A percentile compares a stretch with the other conserved stretches of the same genome.
phyloP scores from a whole-genome alignment of 768 basidiomycete species.

The Boletales sp. region DNA sequence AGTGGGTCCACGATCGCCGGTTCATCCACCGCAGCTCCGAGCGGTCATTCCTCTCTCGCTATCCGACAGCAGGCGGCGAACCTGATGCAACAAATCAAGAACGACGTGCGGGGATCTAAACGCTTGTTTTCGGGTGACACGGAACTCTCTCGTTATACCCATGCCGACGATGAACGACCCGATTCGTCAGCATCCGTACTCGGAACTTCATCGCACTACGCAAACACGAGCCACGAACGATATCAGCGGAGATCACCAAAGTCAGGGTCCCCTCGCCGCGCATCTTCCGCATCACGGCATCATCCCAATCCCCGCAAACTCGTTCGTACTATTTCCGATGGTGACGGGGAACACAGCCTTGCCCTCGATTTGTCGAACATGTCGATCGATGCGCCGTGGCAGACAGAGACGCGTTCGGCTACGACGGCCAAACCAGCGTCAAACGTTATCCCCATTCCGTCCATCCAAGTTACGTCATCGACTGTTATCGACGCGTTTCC shows the following conservation, averaged over 20 bases:
- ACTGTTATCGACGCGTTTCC: constrained; percentile 24
- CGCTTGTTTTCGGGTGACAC: constrained; percentile 69
- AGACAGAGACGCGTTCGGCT: constrained; percentile 20
- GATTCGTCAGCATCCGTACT: constrained; percentile 11
- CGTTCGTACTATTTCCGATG: constrained; percentile 36
- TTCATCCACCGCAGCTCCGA: constrained; percentile 30
- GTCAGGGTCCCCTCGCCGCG: constrained; percentile 28
- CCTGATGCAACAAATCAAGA: constrained; percentile 84
- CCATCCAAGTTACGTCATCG: constrained; percentile 29
- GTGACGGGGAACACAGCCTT: constrained; percentile 39
- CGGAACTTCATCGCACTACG: constrained; percentile 21
- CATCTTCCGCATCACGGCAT: constrained; percentile 34
- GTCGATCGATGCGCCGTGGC: constrained; percentile 39
- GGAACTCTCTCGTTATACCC: constrained; percentile 43
- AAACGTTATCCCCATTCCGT: constrained; percentile 16
- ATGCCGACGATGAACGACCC: constrained; percentile 12
- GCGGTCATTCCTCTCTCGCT: constrained; percentile 55
- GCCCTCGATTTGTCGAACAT: constrained; percentile 41
- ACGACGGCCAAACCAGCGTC: constrained; percentile 4
- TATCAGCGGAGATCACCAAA: constrained; percentile 21
- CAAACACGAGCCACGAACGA: constrained; percentile 28
- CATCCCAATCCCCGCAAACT: constrained; percentile 44
- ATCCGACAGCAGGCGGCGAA: constrained; percentile 76
- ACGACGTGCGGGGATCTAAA: constrained; percentile 66
- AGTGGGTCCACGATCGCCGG: constrained; percentile 18